Percentiles rank a stretch among this genome's conserved stretches.
Evolutionary conservation across 2,329 filamentous ascomycete species (phyloP).

Genomic region (Talaromyces verruculosus): DNA sequence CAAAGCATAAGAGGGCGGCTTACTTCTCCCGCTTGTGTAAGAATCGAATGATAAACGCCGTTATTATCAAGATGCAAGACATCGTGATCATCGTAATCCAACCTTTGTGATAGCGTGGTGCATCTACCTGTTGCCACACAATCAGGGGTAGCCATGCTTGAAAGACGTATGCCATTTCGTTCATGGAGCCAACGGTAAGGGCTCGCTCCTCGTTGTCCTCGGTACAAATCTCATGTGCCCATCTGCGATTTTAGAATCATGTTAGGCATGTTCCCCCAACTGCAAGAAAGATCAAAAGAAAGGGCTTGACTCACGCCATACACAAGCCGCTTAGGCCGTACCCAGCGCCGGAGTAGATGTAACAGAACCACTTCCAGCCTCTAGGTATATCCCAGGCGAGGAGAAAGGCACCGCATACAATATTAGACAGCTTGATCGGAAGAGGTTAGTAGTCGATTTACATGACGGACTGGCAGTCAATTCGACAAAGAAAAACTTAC

Average conservation of each 20-base stretch:
- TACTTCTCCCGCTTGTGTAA: conserved; percentile 48
- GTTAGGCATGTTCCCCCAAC: not conserved
- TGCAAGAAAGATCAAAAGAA: not conserved
- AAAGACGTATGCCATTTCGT: conserved; percentile 67
- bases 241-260: conserved; percentile 33
- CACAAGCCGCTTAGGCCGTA: conserved; percentile 51
- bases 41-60: conserved; percentile 50
- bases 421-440: conserved; percentile 36
- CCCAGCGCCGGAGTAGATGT: conserved; percentile 53
- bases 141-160: conserved; percentile 68
- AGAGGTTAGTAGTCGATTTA: not conserved
- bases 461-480: conserved; percentile 20
- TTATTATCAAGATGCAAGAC: conserved; percentile 52
- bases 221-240: conserved; percentile 57
- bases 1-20: not conserved
- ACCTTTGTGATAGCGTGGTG: conserved; percentile 60
- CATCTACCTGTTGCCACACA: conserved; percentile 65
- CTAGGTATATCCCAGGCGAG: conserved; percentile 52
- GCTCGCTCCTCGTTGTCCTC: conserved; percentile 65
- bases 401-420: conserved; percentile 47
- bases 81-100: conserved; percentile 58
- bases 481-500: conserved; percentile 52
- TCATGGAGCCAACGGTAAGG: conserved; percentile 65
- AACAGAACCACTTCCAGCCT: conserved; percentile 65
- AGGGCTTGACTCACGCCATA: conserved; percentile 45